phyloP scores from a whole-genome alignment of 73 alveolate species.

The Uronychia setigera region DNA sequence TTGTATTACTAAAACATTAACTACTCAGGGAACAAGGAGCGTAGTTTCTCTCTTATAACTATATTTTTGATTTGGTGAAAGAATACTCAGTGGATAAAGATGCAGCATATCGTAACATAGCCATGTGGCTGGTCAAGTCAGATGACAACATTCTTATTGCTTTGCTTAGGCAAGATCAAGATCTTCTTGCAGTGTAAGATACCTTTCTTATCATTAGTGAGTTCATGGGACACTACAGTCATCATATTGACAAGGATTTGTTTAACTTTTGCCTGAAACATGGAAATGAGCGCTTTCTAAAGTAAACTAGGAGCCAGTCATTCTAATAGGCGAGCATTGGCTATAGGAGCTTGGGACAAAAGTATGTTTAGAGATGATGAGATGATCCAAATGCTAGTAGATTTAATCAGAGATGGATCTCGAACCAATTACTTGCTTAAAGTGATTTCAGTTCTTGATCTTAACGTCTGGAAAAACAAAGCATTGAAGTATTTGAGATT shows the following conservation, averaged over 20 bases:
- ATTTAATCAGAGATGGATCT: constrained; percentile 37
- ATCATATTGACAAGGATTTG: constrained; percentile 46
- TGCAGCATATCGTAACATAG: background rate
- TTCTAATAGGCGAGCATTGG: constrained; percentile 10
- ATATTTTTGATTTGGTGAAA: constrained; percentile 28
- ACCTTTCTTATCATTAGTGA: background rate
- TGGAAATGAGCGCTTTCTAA: constrained; percentile 41
- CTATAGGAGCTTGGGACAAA: constrained; percentile 54
- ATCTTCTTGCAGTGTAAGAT: constrained; percentile 40
- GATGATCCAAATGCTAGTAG: constrained; percentile 39
- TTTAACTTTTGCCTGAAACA: constrained; percentile 48
- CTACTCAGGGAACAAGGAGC: constrained; percentile 8
- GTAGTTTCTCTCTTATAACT: background rate
- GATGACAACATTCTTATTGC: constrained; percentile 44
- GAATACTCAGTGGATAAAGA: constrained; percentile 4
- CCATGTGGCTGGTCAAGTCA: constrained; percentile 31
- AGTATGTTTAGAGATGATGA: constrained; percentile 55
- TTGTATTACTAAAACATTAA: background rate
- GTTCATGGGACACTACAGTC: constrained; percentile 52
- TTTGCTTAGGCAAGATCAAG: constrained; percentile 26
- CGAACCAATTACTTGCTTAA: constrained; percentile 50
- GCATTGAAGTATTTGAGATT: background rate
- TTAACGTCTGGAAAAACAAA: constrained; percentile 57
- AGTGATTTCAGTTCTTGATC: constrained; percentile 39
- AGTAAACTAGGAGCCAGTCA: background rate